These are phyloP conservation scores for Agapanthus africanus DNA, from an alignment of 106 monocot species.

Conservation along the genomic window DNA sequence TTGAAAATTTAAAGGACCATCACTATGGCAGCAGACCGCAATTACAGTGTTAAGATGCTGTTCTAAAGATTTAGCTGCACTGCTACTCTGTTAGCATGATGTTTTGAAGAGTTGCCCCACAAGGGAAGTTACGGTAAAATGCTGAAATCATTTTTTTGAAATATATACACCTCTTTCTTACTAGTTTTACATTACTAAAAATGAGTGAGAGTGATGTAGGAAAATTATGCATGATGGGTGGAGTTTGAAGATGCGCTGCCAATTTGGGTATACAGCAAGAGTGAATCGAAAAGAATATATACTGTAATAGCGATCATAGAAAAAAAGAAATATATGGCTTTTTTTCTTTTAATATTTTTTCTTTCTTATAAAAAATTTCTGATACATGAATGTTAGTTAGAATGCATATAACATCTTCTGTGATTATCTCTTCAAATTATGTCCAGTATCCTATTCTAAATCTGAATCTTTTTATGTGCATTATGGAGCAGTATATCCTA, in stretches of 20 bases:
- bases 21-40: neutral
- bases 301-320: neutral
- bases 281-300: neutral
- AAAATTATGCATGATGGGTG: neutral
- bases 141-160: neutral
- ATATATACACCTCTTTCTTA: neutral
- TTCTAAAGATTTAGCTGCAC: no score
- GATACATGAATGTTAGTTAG: no score
- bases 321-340: neutral
- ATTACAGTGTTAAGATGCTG: no score
- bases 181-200: neutral
- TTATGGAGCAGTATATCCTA: neutral
- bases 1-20: neutral
- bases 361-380: no score
- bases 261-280: no score
- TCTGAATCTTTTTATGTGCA: neutral
- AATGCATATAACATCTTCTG: no score
- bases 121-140: neutral
- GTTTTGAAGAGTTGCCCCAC: neutral
- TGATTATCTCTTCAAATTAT: neutral
- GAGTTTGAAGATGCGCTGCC: neutral
- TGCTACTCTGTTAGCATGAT: neutral
- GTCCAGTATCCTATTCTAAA: neutral
- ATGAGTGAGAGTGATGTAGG: neutral
- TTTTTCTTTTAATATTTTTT: neutral